Conservation (phyloP, 805 yeast genomes). For the Lipomyces orientalis region DNA sequence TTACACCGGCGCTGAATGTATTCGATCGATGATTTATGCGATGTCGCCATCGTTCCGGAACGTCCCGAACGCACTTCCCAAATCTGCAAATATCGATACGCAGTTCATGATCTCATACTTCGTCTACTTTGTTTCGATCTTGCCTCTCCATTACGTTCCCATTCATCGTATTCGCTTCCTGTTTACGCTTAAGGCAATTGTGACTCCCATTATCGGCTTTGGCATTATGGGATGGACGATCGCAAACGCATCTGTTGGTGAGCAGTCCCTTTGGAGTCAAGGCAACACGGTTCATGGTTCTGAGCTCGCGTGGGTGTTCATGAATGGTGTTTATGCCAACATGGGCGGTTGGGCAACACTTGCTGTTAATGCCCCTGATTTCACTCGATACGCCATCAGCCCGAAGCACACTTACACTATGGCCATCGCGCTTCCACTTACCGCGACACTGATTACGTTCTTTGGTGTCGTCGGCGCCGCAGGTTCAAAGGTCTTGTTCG, state of each 20-base stretch:
- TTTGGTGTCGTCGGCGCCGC: slow-evolving; percentile 40
- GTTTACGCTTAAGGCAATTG: slow-evolving; percentile 35
- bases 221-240: slow-evolving; percentile 46
- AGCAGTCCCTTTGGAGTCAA: slow-evolving; percentile 54
- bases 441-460: slow-evolving; percentile 44
- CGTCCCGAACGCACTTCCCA: slow-evolving; percentile 57
- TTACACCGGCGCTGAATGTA: slow-evolving; percentile 84
- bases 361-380: slow-evolving; percentile 57
- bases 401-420: slow-evolving; percentile 58
- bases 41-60: slow-evolving; percentile 60
- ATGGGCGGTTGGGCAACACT: slow-evolving; percentile 46
- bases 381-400: slow-evolving; percentile 53
- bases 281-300: slow-evolving; percentile 59
- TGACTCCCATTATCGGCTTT: slow-evolving; percentile 38
- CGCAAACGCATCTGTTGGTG: slow-evolving; percentile 77
- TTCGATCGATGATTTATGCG: slow-evolving; percentile 74
- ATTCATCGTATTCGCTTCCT: slow-evolving; percentile 33
- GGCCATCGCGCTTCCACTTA: slow-evolving; percentile 49
- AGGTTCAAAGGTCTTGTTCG: slow-evolving; percentile 46
- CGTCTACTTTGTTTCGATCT: slow-evolving; percentile 37
- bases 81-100: slow-evolving; percentile 50
- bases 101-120: slow-evolving; percentile 40
- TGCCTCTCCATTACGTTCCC: slow-evolving; percentile 35
- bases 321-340: slow-evolving; percentile 53
- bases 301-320: slow-evolving; percentile 82